Conservation (phyloP, 768 basidiomycete species). For the Agrocybe praecox region DNA sequence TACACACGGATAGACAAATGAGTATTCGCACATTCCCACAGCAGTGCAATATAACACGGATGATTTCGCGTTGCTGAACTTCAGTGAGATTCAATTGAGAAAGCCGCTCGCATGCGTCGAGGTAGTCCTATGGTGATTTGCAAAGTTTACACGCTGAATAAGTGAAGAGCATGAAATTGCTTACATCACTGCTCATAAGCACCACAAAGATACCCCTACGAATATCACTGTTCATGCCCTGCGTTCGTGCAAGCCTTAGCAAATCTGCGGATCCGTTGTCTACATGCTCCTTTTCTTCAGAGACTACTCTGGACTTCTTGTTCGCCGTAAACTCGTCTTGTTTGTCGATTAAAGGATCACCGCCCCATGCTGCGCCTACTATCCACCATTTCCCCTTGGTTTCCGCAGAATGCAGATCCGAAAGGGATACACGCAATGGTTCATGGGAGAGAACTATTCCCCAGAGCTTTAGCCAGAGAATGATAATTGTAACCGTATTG, state of each 20-base stretch:
- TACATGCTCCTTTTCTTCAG: constrained; percentile 25
- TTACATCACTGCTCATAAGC: constrained; percentile 93
- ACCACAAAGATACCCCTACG: constrained; percentile 90
- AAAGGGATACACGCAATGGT: constrained; percentile 80
- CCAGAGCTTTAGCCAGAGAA: neutral
- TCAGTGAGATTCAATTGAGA: constrained; percentile 83
- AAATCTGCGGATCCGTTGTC: constrained; percentile 41
- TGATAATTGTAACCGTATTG: neutral
- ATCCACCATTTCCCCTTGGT: constrained; percentile 98
- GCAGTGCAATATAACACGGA: constrained; percentile 92
- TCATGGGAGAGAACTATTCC: constrained; percentile 77
- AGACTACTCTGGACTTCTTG: constrained; percentile 19
- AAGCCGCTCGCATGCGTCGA: constrained; percentile 94
- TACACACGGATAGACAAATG: neutral
- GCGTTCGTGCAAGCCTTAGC: constrained; percentile 82
- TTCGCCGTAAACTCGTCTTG: constrained; percentile 35
- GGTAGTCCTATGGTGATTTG: constrained; percentile 62
- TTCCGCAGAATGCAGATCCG: constrained; percentile 83
- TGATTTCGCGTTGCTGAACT: constrained; percentile 90
- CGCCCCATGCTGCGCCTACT: constrained; percentile 94
- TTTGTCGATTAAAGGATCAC: constrained; percentile 85
- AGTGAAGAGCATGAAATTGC: constrained; percentile 18
- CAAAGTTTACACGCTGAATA: neutral
- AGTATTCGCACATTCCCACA: constrained; percentile 74
- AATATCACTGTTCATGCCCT: constrained; percentile 99